Evolutionary conservation across 2,329 filamentous ascomycete species (phyloP), one percentile per base, ranked within the genome.

Genomic region (Botrytis fabae): DNA sequence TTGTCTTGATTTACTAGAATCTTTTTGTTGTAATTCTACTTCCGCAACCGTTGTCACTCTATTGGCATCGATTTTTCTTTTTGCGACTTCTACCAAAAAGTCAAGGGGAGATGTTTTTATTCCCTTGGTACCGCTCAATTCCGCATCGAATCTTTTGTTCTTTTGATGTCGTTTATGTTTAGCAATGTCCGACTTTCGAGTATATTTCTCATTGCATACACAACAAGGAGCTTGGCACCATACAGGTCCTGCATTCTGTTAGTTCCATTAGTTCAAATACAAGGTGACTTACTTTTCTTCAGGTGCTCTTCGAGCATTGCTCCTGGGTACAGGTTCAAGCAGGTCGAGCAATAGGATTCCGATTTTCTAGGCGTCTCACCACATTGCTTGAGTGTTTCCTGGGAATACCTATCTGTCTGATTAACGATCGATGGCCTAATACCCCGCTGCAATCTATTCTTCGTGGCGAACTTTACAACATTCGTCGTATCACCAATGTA

Each of bases 201-300:
- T 38, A 48, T 48, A 48, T 38, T 51, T 51, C 6, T 1, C 63
- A 38, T 44, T 46, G 32, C 63, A 65, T 51, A 16, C 18, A 65
- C 44, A 38, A 22, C 63, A 65, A 65, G 63, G 63, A 65, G 32
- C 28, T 38, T 51, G 63, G 25, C 63, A 48, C 63, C 63, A 51
- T 25, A 25, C 28, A 65, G 63, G 63, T 42, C 12, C 63, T 65
- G 46, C 28, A 48, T n/a, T 65, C 20, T n/a, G 12, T 65, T 35
- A 65, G 63, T 18, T 18, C 44, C 38, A 8, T 38, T 22, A 38
- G 32, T 65, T 46, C 35, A 18, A 48, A 16, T 20, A 25, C 46
- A 48, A 51, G 5, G 44, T 25, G 22, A 65, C 63, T 65, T 32
- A 65, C 63, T 65, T 22, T 48, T 48, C 25, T 48, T 18, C 20